These are phyloP conservation scores for Nyssa sinensis DNA, from an alignment of 148 eudicot species.

Conservation along the genomic window DNA sequence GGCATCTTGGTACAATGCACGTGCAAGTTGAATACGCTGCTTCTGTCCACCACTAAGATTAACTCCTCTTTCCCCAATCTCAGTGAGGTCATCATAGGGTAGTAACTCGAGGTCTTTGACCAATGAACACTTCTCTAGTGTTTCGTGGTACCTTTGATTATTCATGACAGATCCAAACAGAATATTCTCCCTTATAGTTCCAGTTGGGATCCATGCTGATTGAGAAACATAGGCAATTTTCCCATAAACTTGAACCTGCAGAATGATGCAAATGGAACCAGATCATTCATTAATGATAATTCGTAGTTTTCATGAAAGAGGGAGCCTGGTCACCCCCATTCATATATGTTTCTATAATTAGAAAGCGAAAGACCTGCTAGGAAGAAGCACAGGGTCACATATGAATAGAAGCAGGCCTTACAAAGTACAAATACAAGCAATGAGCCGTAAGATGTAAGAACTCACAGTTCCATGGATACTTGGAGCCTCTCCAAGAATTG, in stretches of 20 bases:
- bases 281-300: neutral
- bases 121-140: conserved; percentile 66
- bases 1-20: conserved; percentile 83
- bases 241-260: conserved; percentile 71
- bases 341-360: neutral
- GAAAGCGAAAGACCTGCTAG: neutral
- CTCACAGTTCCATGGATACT: conserved; percentile 67
- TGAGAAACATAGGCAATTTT: conserved; percentile 83
- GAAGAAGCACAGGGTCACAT: neutral
- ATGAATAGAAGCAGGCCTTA: neutral
- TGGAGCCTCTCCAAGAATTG: conserved; percentile 89
- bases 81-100: conserved; percentile 82
- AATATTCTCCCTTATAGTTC: conserved; percentile 75
- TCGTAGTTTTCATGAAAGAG: neutral
- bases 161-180: conserved; percentile 71
- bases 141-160: conserved; percentile 57
- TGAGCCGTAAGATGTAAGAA: neutral
- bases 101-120: conserved; percentile 80
- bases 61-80: conserved; percentile 94
- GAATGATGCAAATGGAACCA: conserved; percentile 7
- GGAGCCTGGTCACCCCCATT: neutral
- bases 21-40: conserved; percentile 92
- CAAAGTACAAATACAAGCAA: neutral
- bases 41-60: conserved; percentile 97
- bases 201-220: conserved; percentile 95